Evolutionary conservation across 345 rosid genomes (phyloP), one percentile per base, ranked within the genome.

Genomic region (Eucalyptus rudis): DNA sequence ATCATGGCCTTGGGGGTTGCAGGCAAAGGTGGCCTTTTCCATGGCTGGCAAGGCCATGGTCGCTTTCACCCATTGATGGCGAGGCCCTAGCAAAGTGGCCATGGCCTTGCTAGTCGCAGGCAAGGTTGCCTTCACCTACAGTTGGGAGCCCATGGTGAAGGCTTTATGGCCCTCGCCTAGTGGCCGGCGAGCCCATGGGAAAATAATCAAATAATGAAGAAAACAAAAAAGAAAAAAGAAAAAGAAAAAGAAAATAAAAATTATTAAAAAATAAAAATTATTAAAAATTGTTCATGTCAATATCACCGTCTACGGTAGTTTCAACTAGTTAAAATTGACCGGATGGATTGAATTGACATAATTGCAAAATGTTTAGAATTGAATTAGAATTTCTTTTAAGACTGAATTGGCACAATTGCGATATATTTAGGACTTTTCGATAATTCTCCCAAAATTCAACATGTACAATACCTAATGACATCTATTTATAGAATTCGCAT

Each of bases 321-420:
- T 0, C 0, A 1, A 56, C 3, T 0, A 22, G 13, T 12, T 1
- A 56, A 56, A 56, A 56, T 0, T 56, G 5, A 1, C 5, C 3
- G 2, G 13, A 56, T 56, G 27, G 0, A 56, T 22, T 56, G 6
- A 22, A 56, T 56, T 56, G 27, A 56, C 1, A 24, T 6, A 24
- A 24, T 56, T 56, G 3, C 13, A 56, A 56, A 56, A 56, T 4
- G 62, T 56, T 56, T 56, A 56, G 3, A 6, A 22, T 56, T 56
- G 62, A 56, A 56, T 56, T 4, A 22, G 27, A 19, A 52, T 19
- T 24, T 1, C n/a, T 2, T 51, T 56, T 56, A 56, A 10, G 62
- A 0, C 0, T 4, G 3, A 56, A 56, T 56, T 56, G 5, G 0
- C 13, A 56, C 3, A 56, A 56, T 56, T 24, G 2, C 1, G 4